Percentiles rank a stretch among this genome's conserved stretches.
These are phyloP conservation scores for Somion occarium DNA, from an alignment of 1,284 basidiomycete species.

Conservation along the genomic window DNA sequence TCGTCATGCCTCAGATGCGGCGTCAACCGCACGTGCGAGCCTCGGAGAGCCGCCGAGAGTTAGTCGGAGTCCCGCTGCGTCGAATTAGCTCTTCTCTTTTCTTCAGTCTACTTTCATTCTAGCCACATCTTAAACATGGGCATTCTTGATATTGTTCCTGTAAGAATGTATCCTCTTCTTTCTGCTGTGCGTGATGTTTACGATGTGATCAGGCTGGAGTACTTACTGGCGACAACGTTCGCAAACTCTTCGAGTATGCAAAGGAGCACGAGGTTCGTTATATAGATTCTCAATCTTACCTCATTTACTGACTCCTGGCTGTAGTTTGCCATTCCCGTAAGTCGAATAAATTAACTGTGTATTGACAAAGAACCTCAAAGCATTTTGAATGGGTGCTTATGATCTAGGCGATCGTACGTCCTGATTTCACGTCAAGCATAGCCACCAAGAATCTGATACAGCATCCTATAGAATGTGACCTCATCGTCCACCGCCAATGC, in stretches of 20 bases:
- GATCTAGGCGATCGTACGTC: slow-evolving; percentile 67
- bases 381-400: neutral
- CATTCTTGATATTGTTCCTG: slow-evolving; percentile 68
- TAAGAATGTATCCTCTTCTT: slow-evolving; percentile 30
- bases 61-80: too few relatives aligned
- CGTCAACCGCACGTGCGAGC: too few relatives aligned
- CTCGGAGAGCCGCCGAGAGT: too few relatives aligned
- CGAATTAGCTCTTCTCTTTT: too few relatives aligned
- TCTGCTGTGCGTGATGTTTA: neutral
- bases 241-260: slow-evolving; percentile 87
- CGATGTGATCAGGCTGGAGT: slow-evolving; percentile 64
- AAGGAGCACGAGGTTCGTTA: slow-evolving; percentile 70
- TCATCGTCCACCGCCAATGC: slow-evolving; percentile 88
- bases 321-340: slow-evolving; percentile 83
- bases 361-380: neutral
- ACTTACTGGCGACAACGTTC: slow-evolving; percentile 81
- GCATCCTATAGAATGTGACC: slow-evolving; percentile 65
- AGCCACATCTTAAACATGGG: slow-evolving; percentile 39
- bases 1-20: too few relatives aligned
- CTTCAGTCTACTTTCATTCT: slow-evolving; percentile 5
- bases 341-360: slow-evolving; percentile 30
- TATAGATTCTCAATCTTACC: neutral
- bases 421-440: slow-evolving; percentile 7
- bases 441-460: slow-evolving; percentile 12
- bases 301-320: neutral